Evolutionary conservation across 1,284 basidiomycete species (phyloP).

Genomic region (Ganoderma leucocontextum): DNA sequence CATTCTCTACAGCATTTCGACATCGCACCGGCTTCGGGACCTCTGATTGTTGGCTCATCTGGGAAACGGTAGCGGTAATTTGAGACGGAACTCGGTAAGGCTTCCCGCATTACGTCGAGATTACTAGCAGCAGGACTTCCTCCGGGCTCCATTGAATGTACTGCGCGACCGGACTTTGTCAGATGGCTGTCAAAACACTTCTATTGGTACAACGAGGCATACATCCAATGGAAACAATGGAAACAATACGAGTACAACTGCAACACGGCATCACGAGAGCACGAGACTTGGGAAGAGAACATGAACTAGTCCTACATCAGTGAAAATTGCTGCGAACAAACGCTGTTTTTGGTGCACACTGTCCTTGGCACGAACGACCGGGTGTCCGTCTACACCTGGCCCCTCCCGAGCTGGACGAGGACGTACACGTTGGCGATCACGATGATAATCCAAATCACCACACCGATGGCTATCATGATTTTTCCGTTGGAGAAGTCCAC

Average conservation of each 20-base stretch:
- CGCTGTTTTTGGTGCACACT: neutral
- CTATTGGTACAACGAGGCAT: constrained; percentile 2
- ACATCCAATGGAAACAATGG: neutral
- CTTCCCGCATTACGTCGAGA: neutral
- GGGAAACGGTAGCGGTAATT: neutral
- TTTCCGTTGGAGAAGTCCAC: constrained; percentile 71
- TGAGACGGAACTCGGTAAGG: neutral
- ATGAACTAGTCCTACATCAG: constrained; percentile 6
- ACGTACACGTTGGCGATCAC: constrained; percentile 75
- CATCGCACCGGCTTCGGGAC: neutral
- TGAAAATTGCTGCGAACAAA: constrained; percentile 1
- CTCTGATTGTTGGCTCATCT: neutral
- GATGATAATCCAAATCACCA: constrained; percentile 66
- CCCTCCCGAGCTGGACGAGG: constrained; percentile 54
- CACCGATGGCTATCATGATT: constrained; percentile 61
- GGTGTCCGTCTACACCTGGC: constrained; percentile 1
- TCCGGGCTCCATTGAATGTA: neutral
- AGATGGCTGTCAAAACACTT: neutral
- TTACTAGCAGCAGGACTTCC: neutral
- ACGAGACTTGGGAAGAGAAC: neutral
- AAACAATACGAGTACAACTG: constrained; percentile 1
- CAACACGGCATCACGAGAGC: neutral
- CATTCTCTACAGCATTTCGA: constrained; percentile 5
- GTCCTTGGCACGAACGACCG: neutral
- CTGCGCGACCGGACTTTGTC: neutral